phyloP scores from a whole-genome alignment of 257 asterid genomes.

The Primulina eburnea region DNA sequence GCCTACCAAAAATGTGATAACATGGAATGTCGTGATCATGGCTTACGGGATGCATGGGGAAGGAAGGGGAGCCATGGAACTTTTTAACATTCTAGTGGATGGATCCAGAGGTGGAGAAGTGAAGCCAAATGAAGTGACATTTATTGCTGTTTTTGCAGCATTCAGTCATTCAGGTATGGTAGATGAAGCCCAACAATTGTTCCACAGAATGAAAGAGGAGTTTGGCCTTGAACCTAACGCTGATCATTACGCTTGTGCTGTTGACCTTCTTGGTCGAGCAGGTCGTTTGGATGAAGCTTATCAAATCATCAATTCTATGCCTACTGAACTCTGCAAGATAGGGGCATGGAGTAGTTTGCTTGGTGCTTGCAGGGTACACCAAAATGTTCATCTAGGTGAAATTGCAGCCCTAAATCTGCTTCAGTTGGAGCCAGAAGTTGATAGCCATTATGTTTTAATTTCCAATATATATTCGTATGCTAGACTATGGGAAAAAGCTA shows the following conservation, averaged over 20 bases:
- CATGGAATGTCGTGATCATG: constrained; percentile 88
- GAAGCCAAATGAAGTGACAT: constrained; percentile 69
- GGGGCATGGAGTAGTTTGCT: constrained; percentile 90
- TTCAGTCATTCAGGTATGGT: constrained; percentile 90
- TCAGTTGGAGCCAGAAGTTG: constrained; percentile 63
- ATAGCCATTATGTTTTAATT: constrained; percentile 77
- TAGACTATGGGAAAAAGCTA: constrained; percentile 72
- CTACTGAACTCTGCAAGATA: constrained; percentile 38
- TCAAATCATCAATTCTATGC: constrained; percentile 50
- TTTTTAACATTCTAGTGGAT: constrained; percentile 47
- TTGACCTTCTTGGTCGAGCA: constrained; percentile 87
- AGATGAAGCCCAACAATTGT: constrained; percentile 58
- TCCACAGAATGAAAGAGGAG: constrained; percentile 53
- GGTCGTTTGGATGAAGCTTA: constrained; percentile 70
- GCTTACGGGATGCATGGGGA: constrained; percentile 93
- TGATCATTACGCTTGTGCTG: constrained; percentile 79
- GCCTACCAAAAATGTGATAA: constrained; percentile 61
- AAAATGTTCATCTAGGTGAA: constrained; percentile 68
- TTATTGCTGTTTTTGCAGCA: constrained; percentile 69
- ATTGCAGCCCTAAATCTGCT: constrained; percentile 63
- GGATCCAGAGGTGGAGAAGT: constrained; percentile 38
- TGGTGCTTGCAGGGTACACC: constrained; percentile 74
- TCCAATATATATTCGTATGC: constrained; percentile 73
- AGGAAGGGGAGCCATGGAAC: constrained; percentile 58
- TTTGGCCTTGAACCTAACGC: constrained; percentile 55